A percentile compares a stretch with the other conserved stretches of the same genome.
Evolutionary conservation across 2,329 filamentous ascomycete genomes (phyloP).

Genomic region (Thelonectria discophora): DNA sequence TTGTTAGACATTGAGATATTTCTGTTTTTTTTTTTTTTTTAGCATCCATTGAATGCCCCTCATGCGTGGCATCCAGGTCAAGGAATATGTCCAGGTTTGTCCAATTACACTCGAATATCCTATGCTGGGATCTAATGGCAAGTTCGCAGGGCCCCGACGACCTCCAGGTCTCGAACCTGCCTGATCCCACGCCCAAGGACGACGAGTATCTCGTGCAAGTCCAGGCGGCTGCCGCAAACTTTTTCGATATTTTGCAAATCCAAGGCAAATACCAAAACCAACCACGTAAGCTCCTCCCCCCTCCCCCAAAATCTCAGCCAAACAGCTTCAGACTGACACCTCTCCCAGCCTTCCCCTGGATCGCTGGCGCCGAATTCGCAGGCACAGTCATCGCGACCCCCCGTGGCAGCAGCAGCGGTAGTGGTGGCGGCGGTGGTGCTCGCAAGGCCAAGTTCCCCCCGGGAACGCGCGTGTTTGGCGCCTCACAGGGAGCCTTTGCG

Average conservation of each 20-base stretch:
- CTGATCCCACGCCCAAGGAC: conserved; percentile 75
- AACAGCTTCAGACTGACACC: not conserved
- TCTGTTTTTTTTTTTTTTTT: not conserved
- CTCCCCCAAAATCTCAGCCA: not conserved
- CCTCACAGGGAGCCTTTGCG: conserved; percentile 85
- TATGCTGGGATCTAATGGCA: not conserved
- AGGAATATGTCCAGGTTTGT: conserved; percentile 76
- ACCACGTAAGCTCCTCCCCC: conserved; percentile 59
- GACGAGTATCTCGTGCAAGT: conserved; percentile 88
- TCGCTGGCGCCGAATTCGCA: conserved; percentile 87
- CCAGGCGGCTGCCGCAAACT: conserved; percentile 89
- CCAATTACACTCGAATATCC: not conserved
- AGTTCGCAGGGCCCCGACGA: conserved; percentile 74
- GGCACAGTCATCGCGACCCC: conserved; percentile 78
- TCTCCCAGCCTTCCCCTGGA: conserved; percentile 78
- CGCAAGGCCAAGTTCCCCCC: conserved; percentile 72
- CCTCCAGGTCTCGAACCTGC: conserved; percentile 77
- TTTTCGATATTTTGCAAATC: conserved; percentile 96
- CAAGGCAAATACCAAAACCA: conserved; percentile 96
- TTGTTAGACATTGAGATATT: not conserved
- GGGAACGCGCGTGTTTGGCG: conserved; percentile 88
- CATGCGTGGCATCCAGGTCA: conserved; percentile 81
- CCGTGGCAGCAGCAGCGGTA: conserved; percentile 48
- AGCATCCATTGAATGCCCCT: conserved; percentile 40
- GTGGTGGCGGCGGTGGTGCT: too few species aligned